Base-by-base conservation (phyloP, 2,329 filamentous ascomycete species). In the Penicillium fuscoglaucum region DNA sequence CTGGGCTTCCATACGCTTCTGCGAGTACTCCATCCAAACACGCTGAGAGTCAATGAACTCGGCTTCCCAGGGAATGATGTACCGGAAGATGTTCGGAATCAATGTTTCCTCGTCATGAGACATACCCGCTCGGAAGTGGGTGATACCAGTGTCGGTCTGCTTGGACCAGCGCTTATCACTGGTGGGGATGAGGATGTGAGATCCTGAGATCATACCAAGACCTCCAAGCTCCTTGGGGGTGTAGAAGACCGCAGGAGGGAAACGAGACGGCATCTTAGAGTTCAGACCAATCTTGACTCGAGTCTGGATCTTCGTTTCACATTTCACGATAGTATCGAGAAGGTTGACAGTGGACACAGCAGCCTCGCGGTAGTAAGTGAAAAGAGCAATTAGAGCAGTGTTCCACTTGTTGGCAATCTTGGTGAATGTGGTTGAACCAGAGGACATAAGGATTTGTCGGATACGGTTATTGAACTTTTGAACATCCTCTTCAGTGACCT, bases 401-500 rank as follows among this genome's bases (percentile, higher is more conserved):
- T 99, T 99, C 95, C 96, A 99, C 79, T 99, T 99, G 79, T 99
- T 99, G 47, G 96, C 95, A 71, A 99, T 99, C 84, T 99, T 99
- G 46, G 95, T 99, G 79, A 99, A 99, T 0, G 95, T 99, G 0
- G 95, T 99, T 6, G 91, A 96, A n/a, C 95, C 96, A 58, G 95
- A 98, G 12, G 93, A 98, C 95, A 99, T 99, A 57, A 99, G 83
- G 72, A 99, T 99, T 72, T 99, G 95, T 59, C 95, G 87, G 71
- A 99, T 99, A 43, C 96, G 88, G 76, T 99, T 99, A 78, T 99
- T 99, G 83, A 99, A 99, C 77, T 98, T 98, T 65, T 93, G 90
- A 49, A 99, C 93, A 71, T 99, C 95, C 72, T 98, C 95, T 70
- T 98, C 93, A 0, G 95, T 98, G 24, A 99, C 95, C 71, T 98